phyloP scores from a whole-genome alignment of 139 green algal species.

The Haematococcus sp. region DNA sequence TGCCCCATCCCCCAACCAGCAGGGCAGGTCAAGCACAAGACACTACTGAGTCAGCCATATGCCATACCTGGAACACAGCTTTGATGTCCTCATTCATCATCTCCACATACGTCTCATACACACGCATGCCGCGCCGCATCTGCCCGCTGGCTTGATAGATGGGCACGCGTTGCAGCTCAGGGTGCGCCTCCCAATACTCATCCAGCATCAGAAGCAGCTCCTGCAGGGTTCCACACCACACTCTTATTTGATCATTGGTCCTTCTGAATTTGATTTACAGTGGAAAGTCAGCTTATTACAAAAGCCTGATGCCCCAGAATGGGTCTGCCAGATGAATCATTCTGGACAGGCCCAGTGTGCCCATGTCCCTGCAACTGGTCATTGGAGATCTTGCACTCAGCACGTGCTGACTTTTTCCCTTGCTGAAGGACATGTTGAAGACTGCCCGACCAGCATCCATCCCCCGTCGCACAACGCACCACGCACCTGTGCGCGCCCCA shows the following conservation, averaged over 20 bases:
- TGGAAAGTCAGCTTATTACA: too few species aligned
- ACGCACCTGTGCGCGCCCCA: constrained; percentile 86
- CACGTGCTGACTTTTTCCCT: too few species aligned
- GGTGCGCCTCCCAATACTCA: constrained; percentile 88
- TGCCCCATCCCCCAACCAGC: not conserved
- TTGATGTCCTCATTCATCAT: constrained; percentile 96
- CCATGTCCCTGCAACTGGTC: too few species aligned
- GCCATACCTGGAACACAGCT: constrained; percentile 65
- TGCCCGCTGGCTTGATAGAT: constrained; percentile 89
- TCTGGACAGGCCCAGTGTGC: too few species aligned
- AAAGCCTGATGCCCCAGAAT: too few species aligned
- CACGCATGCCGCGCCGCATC: constrained; percentile 69
- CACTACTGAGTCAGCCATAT: not conserved
- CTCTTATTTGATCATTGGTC: too few species aligned
- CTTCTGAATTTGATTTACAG: too few species aligned
- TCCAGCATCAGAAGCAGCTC: constrained; percentile 97
- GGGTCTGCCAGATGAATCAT: too few species aligned
- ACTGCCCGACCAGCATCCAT: not conserved
- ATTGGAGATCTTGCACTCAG: too few species aligned
- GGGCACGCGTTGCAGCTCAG: constrained; percentile 83
- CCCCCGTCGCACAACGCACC: not conserved
- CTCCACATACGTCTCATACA: constrained; percentile 96
- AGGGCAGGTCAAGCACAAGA: constrained; percentile 7
- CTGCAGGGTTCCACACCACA: constrained; percentile 29
- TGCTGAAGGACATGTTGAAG: too few species aligned